Percentiles rank a stretch among this genome's conserved stretches.
phyloP scores from a whole-genome alignment of 352 stramenopile species.

The Thraustochytrium sp. region DNA sequence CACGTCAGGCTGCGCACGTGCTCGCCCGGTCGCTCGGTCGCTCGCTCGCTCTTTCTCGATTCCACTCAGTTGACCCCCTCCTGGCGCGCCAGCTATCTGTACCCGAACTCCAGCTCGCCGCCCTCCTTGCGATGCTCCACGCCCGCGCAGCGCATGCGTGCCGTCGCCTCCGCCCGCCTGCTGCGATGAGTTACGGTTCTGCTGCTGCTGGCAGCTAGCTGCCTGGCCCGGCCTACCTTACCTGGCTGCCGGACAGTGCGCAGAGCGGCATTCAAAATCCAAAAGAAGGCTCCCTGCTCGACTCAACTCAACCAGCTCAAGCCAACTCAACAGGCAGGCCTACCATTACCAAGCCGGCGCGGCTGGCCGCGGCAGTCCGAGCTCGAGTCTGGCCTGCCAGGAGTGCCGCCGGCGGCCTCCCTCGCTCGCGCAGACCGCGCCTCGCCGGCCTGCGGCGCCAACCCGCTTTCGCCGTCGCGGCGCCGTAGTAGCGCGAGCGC shows the following conservation, averaged over 20 bases:
- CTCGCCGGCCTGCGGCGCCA: neutral
- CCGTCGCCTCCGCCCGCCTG: too few relatives aligned
- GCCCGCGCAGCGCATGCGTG: neutral
- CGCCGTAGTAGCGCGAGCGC: neutral
- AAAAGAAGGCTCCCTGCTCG: neutral
- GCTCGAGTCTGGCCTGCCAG: neutral
- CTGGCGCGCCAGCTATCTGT: neutral
- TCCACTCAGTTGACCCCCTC: neutral
- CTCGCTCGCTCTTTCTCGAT: neutral
- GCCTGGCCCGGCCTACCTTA: neutral
- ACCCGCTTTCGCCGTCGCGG: neutral
- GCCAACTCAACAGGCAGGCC: too few relatives aligned
- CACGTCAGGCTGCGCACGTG: neutral
- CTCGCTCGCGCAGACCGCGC: neutral
- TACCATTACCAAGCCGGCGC: too few relatives aligned
- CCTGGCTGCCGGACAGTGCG: neutral
- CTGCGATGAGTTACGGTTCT: neutral
- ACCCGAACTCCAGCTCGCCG: slow-evolving; percentile 20
- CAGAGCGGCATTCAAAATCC: neutral
- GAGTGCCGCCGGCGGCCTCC: neutral
- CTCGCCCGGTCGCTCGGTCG: neutral
- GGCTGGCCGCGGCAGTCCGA: too few relatives aligned
- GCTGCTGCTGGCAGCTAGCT: neutral
- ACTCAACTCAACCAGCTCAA: too few relatives aligned
- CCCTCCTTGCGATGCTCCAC: slow-evolving; percentile 2